Percentiles rank a stretch among this genome's conserved stretches.
These are phyloP conservation scores for Leishmania aethiopica DNA, from an alignment of 208 protist genomes.

Conservation along the genomic window DNA sequence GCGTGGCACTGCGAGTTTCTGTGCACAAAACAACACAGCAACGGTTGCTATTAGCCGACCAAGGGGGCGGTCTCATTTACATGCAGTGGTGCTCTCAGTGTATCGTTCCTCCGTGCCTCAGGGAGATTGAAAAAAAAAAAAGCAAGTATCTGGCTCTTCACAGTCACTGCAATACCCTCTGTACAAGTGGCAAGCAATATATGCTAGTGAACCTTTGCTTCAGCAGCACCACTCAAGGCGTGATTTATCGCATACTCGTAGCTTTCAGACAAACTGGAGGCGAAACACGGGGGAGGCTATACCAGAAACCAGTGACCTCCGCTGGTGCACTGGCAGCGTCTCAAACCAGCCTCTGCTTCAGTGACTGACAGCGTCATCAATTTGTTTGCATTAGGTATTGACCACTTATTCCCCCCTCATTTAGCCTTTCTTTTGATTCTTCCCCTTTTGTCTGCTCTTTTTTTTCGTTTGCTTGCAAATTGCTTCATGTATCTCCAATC, in stretches of 20 bases:
- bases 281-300: not conserved
- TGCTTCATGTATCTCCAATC: not conserved
- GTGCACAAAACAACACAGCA: not conserved
- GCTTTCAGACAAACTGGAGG: not conserved
- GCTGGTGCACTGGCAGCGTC: not conserved
- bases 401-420: not conserved
- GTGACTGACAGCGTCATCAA: not conserved
- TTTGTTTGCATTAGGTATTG: not conserved
- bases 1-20: not conserved
- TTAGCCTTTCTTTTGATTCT: not conserved
- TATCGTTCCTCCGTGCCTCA: not conserved
- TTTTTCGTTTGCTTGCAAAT: not conserved
- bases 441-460: not conserved
- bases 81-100: not conserved
- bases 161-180: not conserved
- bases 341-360: no score
- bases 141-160: not conserved
- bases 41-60: not conserved
- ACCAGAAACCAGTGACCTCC: not conserved
- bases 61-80: not conserved
- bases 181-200: not conserved
- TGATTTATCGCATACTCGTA: not conserved
- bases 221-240: not conserved
- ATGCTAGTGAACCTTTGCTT: not conserved
- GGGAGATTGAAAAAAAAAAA: not conserved